Percentiles rank a stretch among this genome's conserved stretches.
Evolutionary conservation across 2,329 filamentous ascomycete genomes (phyloP).

Genomic region (Shiraia bambusicola): DNA sequence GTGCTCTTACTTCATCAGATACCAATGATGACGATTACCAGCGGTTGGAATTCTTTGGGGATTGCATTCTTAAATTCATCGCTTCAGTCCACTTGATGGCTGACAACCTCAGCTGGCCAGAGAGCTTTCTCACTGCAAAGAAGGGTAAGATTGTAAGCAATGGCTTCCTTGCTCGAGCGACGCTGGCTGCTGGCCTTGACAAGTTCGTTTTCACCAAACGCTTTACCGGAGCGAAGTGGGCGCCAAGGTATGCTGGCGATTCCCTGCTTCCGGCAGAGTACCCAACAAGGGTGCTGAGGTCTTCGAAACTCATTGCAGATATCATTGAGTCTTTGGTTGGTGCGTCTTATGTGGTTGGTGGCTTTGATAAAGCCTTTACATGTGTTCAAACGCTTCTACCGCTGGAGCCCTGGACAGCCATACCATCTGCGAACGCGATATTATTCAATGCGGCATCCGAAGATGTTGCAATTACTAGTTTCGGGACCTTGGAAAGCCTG

Average conservation of each 20-base stretch:
- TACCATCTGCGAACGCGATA: constrained; percentile 28
- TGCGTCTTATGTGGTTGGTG: constrained; percentile 69
- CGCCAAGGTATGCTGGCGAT: constrained; percentile 60
- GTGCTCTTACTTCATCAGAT: constrained; percentile 68
- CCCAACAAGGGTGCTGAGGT: constrained; percentile 49
- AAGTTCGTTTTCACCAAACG: constrained; percentile 68
- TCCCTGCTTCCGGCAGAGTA: constrained; percentile 25
- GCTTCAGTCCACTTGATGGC: constrained; percentile 66
- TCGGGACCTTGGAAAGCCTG: constrained; percentile 59
- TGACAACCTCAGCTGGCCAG: constrained; percentile 66
- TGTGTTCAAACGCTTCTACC: constrained; percentile 68
- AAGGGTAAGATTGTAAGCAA: constrained; percentile 77
- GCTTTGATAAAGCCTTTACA: constrained; percentile 60
- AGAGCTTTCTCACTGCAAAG: constrained; percentile 69
- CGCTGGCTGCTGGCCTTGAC: constrained; percentile 65
- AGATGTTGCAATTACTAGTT: constrained; percentile 10
- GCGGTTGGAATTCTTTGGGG: constrained; percentile 82
- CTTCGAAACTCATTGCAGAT: constrained; percentile 82
- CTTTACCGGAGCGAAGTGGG: constrained; percentile 74
- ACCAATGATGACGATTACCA: constrained; percentile 70
- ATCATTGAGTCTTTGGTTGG: constrained; percentile 85
- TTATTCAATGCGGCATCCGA: constrained; percentile 24
- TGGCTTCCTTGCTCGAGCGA: constrained; percentile 65
- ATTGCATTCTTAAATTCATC: constrained; percentile 76
- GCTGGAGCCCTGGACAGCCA: constrained; percentile 50